phyloP scores from a whole-genome alignment of 805 yeast species.

The Sugiyamaella floridensis region DNA sequence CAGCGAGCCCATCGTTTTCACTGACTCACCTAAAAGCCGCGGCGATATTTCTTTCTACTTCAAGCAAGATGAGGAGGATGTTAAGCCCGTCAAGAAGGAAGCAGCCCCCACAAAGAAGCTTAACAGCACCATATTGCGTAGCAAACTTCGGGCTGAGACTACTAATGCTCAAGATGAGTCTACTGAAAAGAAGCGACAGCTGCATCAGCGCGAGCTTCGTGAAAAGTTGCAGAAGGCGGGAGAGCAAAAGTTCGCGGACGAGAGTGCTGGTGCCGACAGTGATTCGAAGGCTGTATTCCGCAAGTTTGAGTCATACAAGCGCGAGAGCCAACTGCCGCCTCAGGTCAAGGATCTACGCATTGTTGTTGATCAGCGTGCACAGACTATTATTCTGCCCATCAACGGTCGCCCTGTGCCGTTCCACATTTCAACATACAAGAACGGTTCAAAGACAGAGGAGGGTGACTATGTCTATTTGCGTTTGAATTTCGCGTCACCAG shows the following conservation, averaged over 20 bases:
- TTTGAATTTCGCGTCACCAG: slow-evolving; percentile 89
- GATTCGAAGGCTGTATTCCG: slow-evolving; percentile 65
- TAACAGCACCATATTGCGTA: slow-evolving; percentile 58
- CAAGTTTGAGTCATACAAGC: slow-evolving; percentile 86
- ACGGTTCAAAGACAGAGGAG: slow-evolving; percentile 92
- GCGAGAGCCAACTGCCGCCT: slow-evolving; percentile 87
- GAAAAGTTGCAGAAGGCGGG: slow-evolving; percentile 85
- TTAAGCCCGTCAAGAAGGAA: slow-evolving; percentile 25
- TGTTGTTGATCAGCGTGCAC: slow-evolving; percentile 80
- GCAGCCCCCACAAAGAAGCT: slow-evolving; percentile 33
- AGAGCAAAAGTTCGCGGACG: slow-evolving; percentile 65
- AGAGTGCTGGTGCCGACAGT: slow-evolving; percentile 29
- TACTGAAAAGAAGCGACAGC: slow-evolving; percentile 70
- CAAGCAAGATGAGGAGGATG: slow-evolving; percentile 54
- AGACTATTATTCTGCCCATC: slow-evolving; percentile 84
- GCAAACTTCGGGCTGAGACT: slow-evolving; percentile 59
- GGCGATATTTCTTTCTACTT: slow-evolving; percentile 78
- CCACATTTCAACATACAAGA: slow-evolving; percentile 89
- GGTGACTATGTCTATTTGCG: slow-evolving; percentile 90
- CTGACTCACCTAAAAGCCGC: slow-evolving; percentile 65
- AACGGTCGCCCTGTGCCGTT: slow-evolving; percentile 97
- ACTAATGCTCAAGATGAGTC: slow-evolving; percentile 56
- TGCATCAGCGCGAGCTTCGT: slow-evolving; percentile 75
- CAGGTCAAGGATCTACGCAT: slow-evolving; percentile 77
- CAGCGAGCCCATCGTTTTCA: slow-evolving; percentile 56